Conservation (phyloP, 208 protist species). For the Trypanosoma lewisi region DNA sequence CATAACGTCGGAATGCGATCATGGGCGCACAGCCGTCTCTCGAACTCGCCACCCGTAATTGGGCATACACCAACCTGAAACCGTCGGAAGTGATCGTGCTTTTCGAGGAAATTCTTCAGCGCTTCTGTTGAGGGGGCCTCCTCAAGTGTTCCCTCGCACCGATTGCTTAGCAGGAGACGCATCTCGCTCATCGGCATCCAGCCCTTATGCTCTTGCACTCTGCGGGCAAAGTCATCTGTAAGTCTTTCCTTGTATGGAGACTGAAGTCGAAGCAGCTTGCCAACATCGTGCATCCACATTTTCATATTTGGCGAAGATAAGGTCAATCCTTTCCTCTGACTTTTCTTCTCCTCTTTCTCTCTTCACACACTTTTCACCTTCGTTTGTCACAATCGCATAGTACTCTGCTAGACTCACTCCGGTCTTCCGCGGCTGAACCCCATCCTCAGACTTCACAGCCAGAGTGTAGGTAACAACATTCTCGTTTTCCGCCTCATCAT, state of each 20-base stretch:
- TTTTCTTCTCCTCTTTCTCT: not conserved
- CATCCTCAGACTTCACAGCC: not conserved
- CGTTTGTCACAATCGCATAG: slow-evolving; percentile 20
- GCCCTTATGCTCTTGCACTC: slow-evolving; percentile 30
- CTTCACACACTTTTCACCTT: not conserved
- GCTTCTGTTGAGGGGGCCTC: slow-evolving; percentile 20
- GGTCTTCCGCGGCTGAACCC: not conserved
- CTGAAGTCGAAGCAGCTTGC: slow-evolving; percentile 42
- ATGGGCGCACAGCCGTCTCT: slow-evolving; percentile 33
- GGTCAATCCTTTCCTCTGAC: not conserved
- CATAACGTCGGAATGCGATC: slow-evolving; percentile 9
- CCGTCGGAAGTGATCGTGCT: slow-evolving; percentile 51
- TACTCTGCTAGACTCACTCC: not conserved
- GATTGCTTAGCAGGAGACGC: slow-evolving; percentile 16
- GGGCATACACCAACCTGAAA: slow-evolving; percentile 46
- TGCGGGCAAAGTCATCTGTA: slow-evolving; percentile 13
- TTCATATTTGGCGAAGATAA: slow-evolving; percentile 3
- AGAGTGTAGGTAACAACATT: slow-evolving; percentile 11
- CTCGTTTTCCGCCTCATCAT: not conserved
- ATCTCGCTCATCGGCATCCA: slow-evolving; percentile 53
- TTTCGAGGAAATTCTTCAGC: slow-evolving; percentile 31
- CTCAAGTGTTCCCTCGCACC: slow-evolving; percentile 6
- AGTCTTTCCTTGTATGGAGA: slow-evolving; percentile 23
- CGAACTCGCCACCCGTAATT: slow-evolving; percentile 23
- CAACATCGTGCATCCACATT: slow-evolving; percentile 34